phyloP scores from a whole-genome alignment of 345 rosid genomes.

The Stellera chamaejasme region DNA sequence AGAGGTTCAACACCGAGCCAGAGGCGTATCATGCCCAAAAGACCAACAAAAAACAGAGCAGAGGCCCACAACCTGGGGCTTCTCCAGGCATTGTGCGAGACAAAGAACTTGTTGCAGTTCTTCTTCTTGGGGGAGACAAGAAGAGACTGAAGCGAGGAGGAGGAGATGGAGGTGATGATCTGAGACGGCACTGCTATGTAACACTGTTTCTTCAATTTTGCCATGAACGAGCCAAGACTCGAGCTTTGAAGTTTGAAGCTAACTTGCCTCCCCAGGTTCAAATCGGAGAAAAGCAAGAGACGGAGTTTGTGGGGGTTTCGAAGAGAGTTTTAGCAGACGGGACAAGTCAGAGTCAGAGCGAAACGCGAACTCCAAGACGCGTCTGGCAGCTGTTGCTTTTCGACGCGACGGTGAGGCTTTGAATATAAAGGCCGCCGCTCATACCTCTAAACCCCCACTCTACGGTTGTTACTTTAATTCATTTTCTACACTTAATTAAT shows the following conservation, averaged over 20 bases:
- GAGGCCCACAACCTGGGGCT: slow-evolving; percentile 50
- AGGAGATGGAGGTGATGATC: slow-evolving; percentile 43
- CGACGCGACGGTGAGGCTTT: background rate
- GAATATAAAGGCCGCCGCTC: background rate
- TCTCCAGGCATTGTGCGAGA: slow-evolving; percentile 17
- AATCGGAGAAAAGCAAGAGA: slow-evolving; percentile 1
- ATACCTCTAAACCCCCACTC: no score
- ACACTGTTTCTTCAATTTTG: slow-evolving; percentile 33
- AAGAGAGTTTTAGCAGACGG: background rate
- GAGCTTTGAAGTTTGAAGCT: background rate
- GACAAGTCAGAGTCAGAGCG: slow-evolving; percentile 17
- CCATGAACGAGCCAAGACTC: slow-evolving; percentile 23
- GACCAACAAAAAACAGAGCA: slow-evolving; percentile 43
- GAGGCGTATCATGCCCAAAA: slow-evolving; percentile 41
- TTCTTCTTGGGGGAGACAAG: slow-evolving; percentile 54
- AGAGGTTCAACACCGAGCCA: slow-evolving; percentile 42
- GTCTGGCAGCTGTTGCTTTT: slow-evolving; percentile 5
- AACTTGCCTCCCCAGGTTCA: background rate
- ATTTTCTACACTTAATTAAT: background rate
- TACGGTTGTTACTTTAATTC: no score
- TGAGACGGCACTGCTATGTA: slow-evolving; percentile 58
- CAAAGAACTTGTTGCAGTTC: slow-evolving; percentile 18
- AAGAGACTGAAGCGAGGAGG: slow-evolving; percentile 51
- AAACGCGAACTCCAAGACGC: slow-evolving; percentile 18
- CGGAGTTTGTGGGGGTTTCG: background rate